Conservation (phyloP, 306 rosid genomes). For the Prunus armeniaca region DNA sequence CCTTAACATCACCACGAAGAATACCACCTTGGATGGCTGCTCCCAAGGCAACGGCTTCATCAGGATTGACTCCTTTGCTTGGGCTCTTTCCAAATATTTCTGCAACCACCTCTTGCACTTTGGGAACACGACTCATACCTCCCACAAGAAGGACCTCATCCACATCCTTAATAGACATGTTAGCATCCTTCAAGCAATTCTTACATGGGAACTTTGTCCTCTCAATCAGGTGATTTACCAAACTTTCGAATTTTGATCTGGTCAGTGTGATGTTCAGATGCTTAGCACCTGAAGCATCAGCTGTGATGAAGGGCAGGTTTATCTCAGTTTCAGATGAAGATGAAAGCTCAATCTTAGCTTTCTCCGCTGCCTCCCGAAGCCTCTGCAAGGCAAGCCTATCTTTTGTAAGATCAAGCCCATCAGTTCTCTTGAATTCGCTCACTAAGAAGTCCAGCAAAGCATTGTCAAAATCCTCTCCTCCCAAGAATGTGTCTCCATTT, state of each 20-base stretch:
- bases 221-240: conserved; percentile 73
- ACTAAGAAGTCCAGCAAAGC: conserved; percentile 71
- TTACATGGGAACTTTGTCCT: conserved; percentile 78
- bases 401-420: conserved; percentile 71
- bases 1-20: conserved; percentile 88
- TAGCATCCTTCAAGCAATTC: conserved; percentile 87
- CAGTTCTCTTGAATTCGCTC: conserved; percentile 67
- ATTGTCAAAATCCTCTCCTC: conserved; percentile 95
- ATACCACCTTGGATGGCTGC: conserved; percentile 96
- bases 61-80: conserved; percentile 93
- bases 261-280: conserved; percentile 83
- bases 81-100: conserved; percentile 77
- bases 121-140: conserved; percentile 95
- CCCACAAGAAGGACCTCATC: conserved; percentile 96
- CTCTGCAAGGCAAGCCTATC: conserved; percentile 92
- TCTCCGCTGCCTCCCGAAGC: conserved; percentile 92
- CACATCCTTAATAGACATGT: conserved; percentile 62
- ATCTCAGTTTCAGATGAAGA: conserved; percentile 94
- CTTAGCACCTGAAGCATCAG: conserved; percentile 91
- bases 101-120: conserved; percentile 81
- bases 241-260: conserved; percentile 74
- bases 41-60: conserved; percentile 93
- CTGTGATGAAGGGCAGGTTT: conserved; percentile 87
- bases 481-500: conserved; percentile 90
- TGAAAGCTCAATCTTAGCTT: conserved; percentile 94